These are phyloP conservation scores for Aspergillus brunneoviolaceus DNA, from an alignment of 2,329 filamentous ascomycete genomes.

Conservation along the genomic window DNA sequence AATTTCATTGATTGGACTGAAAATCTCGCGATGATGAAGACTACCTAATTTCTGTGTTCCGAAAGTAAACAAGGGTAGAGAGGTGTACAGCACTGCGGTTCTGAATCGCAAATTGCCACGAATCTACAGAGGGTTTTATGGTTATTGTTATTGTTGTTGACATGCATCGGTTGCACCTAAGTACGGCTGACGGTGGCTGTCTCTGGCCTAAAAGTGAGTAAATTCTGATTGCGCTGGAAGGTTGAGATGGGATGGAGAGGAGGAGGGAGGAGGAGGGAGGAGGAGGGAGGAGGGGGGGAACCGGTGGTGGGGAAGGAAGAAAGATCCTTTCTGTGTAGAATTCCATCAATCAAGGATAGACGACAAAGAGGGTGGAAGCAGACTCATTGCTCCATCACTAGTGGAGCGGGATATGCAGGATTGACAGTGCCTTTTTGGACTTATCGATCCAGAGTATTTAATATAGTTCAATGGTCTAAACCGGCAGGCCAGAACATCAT, in stretches of 20 bases:
- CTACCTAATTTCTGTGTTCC: neutral
- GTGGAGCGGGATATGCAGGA: slow-evolving; percentile 20
- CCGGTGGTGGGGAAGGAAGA: neutral
- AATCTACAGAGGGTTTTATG: neutral
- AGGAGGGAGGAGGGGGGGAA: neutral
- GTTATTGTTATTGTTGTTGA: neutral
- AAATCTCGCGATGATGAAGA: neutral
- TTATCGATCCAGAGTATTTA: slow-evolving; percentile 13
- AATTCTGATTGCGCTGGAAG: neutral
- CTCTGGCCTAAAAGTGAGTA: neutral
- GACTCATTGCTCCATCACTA: slow-evolving; percentile 10
- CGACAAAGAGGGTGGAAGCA: neutral
- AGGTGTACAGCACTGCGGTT: neutral
- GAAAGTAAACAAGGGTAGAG: neutral
- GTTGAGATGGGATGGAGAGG: slow-evolving; percentile 4
- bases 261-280: neutral
- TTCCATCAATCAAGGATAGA: slow-evolving; percentile 6
- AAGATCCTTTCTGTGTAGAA: neutral
- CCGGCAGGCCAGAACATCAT: slow-evolving; percentile 2
- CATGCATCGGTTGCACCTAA: neutral
- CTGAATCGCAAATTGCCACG: neutral
- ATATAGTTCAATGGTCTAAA: slow-evolving; percentile 15
- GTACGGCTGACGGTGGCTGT: neutral
- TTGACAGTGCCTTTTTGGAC: slow-evolving; percentile 18
- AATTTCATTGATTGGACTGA: neutral